These are phyloP conservation scores for Hyphochytrium catenoides DNA, from an alignment of 352 stramenopile species.

Conservation along the genomic window DNA sequence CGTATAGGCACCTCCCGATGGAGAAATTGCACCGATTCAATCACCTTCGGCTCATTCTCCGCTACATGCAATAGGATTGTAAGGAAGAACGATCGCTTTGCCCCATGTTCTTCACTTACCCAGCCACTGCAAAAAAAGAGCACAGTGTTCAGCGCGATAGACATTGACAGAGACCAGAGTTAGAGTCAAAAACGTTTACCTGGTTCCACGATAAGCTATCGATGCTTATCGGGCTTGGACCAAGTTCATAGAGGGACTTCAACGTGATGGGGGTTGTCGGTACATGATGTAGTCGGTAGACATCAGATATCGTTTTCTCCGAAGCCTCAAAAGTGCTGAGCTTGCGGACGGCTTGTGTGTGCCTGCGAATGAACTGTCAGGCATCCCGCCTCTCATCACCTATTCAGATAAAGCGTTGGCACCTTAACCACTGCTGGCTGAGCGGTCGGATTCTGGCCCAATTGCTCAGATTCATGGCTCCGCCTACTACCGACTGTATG, in stretches of 20 bases:
- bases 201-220: constrained; percentile 17
- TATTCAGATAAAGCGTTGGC: too few species aligned
- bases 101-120: constrained; percentile 14
- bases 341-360: too few species aligned
- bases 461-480: too few species aligned
- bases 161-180: neutral
- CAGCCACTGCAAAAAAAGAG: constrained; percentile 1
- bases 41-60: constrained; percentile 30
- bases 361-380: too few species aligned
- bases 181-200: constrained; percentile 3
- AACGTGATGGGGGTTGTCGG: constrained; percentile 47
- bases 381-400: too few species aligned
- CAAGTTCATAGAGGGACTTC: constrained; percentile 36
- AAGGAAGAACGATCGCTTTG: neutral
- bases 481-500: too few species aligned
- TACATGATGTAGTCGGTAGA: constrained; percentile 54
- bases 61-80: constrained; percentile 5
- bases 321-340: too few species aligned
- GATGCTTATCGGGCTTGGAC: constrained; percentile 19
- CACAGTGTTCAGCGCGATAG: neutral
- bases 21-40: constrained; percentile 43
- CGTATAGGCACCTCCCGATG: constrained; percentile 50
- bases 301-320: constrained; percentile 44
- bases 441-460: too few species aligned
- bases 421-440: too few species aligned